Conservation (phyloP, 345 rosid genomes). For the Sapria himalayana region DNA sequence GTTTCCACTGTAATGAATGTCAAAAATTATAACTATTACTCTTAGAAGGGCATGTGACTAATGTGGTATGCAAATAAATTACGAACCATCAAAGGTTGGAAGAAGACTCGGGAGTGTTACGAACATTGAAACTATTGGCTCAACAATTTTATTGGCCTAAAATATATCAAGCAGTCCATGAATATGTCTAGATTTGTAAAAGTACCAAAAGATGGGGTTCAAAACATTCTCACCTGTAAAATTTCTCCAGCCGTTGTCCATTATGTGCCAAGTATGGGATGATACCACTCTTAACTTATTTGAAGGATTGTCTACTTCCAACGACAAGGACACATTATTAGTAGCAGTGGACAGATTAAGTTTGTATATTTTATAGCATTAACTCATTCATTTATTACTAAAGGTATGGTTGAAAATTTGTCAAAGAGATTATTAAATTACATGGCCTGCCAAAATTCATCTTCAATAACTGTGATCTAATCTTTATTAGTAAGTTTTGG, state of each 20-base stretch:
- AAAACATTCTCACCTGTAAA: neutral
- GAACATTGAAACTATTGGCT: too few relatives aligned
- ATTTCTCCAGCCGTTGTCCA: neutral
- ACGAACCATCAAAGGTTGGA: neutral
- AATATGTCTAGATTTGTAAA: too few relatives aligned
- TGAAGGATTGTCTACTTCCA: neutral
- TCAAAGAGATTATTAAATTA: too few relatives aligned
- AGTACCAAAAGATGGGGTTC: too few relatives aligned
- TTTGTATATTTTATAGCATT: neutral
- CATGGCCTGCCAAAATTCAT: too few relatives aligned
- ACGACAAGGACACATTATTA: neutral
- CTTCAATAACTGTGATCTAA: too few relatives aligned
- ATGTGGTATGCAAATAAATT: neutral
- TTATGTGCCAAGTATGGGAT: neutral
- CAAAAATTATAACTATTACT: neutral
- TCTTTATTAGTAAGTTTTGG: too few relatives aligned
- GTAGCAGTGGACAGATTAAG: neutral
- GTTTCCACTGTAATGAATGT: neutral
- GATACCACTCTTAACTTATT: neutral
- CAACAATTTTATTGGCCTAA: too few relatives aligned
- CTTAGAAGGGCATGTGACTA: neutral
- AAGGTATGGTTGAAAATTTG: too few relatives aligned
- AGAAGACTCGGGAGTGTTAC: too few relatives aligned
- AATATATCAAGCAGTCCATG: too few relatives aligned
- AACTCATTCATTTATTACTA: too few relatives aligned